These are phyloP conservation scores for Vitis cinerea DNA, from an alignment of 164 flowering plant genomes.

Conservation along the genomic window DNA sequence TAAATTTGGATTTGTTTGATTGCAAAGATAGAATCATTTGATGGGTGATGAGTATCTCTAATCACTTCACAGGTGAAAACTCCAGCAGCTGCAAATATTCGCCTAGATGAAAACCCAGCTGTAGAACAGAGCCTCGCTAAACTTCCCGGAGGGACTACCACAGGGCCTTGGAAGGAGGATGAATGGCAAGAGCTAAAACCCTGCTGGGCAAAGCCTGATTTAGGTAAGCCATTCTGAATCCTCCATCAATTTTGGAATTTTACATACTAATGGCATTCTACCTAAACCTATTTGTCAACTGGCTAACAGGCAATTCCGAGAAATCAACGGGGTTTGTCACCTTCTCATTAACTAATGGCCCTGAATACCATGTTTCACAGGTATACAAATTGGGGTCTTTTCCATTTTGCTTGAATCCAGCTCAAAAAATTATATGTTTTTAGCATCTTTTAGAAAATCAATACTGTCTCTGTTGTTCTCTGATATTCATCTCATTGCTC, in stretches of 20 bases:
- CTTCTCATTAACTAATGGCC: constrained; percentile 85
- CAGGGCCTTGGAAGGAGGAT: constrained; percentile 65
- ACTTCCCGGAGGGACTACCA: constrained; percentile 19
- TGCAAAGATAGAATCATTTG: too few species aligned
- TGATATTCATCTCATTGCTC: neutral
- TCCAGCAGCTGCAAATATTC: constrained; percentile 29
- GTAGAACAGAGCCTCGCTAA: constrained; percentile 32
- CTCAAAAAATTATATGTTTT: neutral
- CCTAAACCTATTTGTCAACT: neutral
- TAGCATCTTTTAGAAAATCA: too few species aligned
- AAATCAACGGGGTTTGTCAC: constrained; percentile 65
- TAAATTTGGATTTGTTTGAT: too few species aligned
- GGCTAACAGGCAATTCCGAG: constrained; percentile 42
- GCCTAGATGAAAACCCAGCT: constrained; percentile 27
- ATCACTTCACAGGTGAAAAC: constrained; percentile 33
- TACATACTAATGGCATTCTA: neutral
- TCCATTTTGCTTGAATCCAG: neutral
- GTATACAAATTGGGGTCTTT: constrained; percentile 28
- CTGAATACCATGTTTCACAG: constrained; percentile 95
- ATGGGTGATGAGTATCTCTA: too few species aligned
- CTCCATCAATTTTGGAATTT: too few species aligned
- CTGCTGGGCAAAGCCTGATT: constrained; percentile 60
- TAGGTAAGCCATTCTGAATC: constrained; percentile 32
- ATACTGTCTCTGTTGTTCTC: neutral
- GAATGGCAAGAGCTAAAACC: constrained; percentile 39